Evolutionary conservation across 768 basidiomycete species (phyloP), one percentile per base, ranked within the genome.

Genomic region (Pleurotus platypus): DNA sequence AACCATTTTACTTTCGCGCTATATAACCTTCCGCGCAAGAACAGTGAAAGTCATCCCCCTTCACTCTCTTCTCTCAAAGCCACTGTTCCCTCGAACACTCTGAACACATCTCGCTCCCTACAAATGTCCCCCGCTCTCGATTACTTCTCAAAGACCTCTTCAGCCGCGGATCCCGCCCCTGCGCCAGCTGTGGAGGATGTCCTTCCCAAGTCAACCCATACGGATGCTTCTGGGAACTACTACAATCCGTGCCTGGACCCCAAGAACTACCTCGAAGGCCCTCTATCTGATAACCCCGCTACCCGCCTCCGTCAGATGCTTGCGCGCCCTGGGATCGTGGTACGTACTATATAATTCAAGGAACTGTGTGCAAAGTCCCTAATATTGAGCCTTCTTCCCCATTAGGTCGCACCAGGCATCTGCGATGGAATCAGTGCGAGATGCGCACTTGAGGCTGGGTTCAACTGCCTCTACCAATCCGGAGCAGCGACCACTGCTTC

Each of bases 401-500:
- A 43, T 8, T 46, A 89, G 87, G 70, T 88, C 62, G 88, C 87
- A 2, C 89, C 87, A 15, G 88, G 88, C 42, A 85, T 90, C 42
- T 89, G 88, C 56, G 88, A 90, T 56, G 88, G 87, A 47, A 90
- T 92, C 64, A 89, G 87, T 63, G 88, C 89, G 6, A 79, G 90
- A 24, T 88, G 88, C 60, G 90, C 90, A 8, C 70, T 91, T 5
- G 89, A 92, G 70, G 87, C 88, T 37, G 89, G 89, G 16, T 92
- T 91, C 62, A 76, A 79, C 22, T 90, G 89, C 62, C 59, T 90
- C 57, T 92, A 91, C 67, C 89, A 90, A 71, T 89, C 86, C 63
- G 89, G 89, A 49, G 88, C 89, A 49, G 87, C 88, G 9, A 90
- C 89, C 1, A 90, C 89, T 8, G 89, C 89, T 42, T 90, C 89